These are phyloP conservation scores for Colletotrichum sp. DNA, from an alignment of 2,329 filamentous ascomycete species.

Conservation along the genomic window DNA sequence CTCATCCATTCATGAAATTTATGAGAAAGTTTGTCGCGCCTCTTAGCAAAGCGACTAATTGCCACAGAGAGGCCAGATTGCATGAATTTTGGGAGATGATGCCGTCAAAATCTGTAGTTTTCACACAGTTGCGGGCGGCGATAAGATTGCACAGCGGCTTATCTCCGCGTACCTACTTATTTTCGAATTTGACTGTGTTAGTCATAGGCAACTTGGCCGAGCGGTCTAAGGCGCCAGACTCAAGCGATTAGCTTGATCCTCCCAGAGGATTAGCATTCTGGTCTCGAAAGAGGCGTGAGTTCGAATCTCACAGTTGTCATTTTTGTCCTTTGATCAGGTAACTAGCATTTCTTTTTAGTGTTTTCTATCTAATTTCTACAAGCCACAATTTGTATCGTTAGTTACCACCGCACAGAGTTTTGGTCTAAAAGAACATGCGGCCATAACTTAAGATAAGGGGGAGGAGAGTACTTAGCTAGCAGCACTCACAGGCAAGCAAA, in stretches of 20 bases:
- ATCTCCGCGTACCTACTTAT: background rate
- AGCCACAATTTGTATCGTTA: too few relatives aligned
- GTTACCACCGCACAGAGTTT: background rate
- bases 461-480: background rate
- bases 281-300: slow-evolving; percentile 3
- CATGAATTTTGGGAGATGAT: background rate
- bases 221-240: slow-evolving; percentile 7
- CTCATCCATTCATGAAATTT: background rate
- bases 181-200: accelerated
- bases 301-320: slow-evolving; percentile 5
- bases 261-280: background rate
- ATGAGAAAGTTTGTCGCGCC: background rate
- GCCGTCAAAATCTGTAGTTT: background rate
- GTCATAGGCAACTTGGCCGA: background rate
- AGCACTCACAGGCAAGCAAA: background rate
- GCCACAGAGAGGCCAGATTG: background rate
- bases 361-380: too few relatives aligned
- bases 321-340: background rate
- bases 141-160: background rate
- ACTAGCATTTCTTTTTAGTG: background rate
- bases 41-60: background rate
- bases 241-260: background rate
- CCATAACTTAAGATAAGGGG: background rate
- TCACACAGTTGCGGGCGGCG: background rate
- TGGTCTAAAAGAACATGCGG: background rate